Base-by-base conservation (phyloP, 495 filamentous ascomycete genomes). In the Entonaema liquescens region DNA sequence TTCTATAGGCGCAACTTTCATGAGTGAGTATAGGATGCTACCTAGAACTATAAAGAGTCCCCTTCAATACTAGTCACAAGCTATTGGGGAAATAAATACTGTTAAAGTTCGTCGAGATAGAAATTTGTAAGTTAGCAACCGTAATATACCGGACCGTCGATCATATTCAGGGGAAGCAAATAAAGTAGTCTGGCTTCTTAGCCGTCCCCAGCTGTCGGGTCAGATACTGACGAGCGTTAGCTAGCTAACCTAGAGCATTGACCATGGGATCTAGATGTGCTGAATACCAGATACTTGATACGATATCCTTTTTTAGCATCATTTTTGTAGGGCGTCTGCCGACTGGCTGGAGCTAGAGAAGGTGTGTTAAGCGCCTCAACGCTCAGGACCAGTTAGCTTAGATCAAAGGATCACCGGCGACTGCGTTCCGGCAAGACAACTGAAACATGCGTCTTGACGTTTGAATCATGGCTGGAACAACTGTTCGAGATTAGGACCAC, bases 391-490 rank as follows among this genome's bases (percentile, higher is more conserved):
- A 36, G 56, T 62, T 58, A 59, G 44, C 69, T 69, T 65, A 68
- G 47, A 73, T 73, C 70, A 73, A 65, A 66, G 70, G 70, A 62
- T 65, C 31, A 40, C 31, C 62, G 61, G 65, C 62, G 62, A 69
- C 61, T 52, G 52, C 53, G 62, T 68, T 59, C 70, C 65, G 70
- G 61, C 23, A n/a, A 44, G 54, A 53, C 9, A 65, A 47, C 69
- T 73, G 70, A 73, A 73, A 73, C 70, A 49, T 55, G 64, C 52
- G 49, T 55, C 26, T 67, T 63, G 59, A 55, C 25, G 49, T 55
- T 40, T 64, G 64, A 57, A 64, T 67, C 64, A 67, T 52, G 38
- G 9, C 35, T 55, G 42, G 36, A 47, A 47, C 42, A 47, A 3
- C 21, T 21, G 50, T 21, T 29, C 28, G 50, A 53, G 50, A 53